These are phyloP conservation scores for Babesia ovata DNA, from an alignment of 169 alveolate genomes.

Conservation along the genomic window DNA sequence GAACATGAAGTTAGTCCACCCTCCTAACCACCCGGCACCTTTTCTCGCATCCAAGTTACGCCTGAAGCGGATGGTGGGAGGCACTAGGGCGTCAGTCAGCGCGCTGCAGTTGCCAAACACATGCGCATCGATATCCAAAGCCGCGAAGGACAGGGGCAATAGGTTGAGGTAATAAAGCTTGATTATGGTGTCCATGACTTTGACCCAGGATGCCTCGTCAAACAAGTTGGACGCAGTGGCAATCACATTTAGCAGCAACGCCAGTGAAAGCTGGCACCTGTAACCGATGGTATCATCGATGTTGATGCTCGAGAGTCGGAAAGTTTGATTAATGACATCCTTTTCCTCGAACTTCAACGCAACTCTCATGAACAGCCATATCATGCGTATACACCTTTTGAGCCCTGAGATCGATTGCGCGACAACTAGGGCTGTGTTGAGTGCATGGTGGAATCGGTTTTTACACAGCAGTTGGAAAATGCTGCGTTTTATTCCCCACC, in stretches of 20 bases:
- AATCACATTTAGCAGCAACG: slow-evolving; percentile 44
- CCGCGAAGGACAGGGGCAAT: slow-evolving; percentile 62
- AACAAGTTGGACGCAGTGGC: slow-evolving; percentile 59
- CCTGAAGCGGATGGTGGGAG: slow-evolving; percentile 60
- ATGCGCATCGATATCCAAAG: slow-evolving; percentile 56
- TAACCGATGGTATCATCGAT: slow-evolving; percentile 52
- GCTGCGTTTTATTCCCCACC: slow-evolving; percentile 13
- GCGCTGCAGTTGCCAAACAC: slow-evolving; percentile 28
- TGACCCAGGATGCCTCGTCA: slow-evolving; percentile 56
- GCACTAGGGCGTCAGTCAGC: slow-evolving; percentile 29
- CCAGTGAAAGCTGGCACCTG: slow-evolving; percentile 62
- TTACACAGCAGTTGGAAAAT: slow-evolving; percentile 34
- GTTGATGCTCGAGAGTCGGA: slow-evolving; percentile 46
- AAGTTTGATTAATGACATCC: slow-evolving; percentile 37
- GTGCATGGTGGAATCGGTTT: slow-evolving; percentile 22
- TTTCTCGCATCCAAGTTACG: slow-evolving; percentile 38
- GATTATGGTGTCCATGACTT: slow-evolving; percentile 50
- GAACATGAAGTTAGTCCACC: slow-evolving; percentile 63
- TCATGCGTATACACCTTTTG: slow-evolving; percentile 43
- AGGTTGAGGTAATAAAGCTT: slow-evolving; percentile 63
- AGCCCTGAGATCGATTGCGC: slow-evolving; percentile 17
- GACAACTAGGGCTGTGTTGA: slow-evolving; percentile 15
- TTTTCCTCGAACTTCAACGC: slow-evolving; percentile 23
- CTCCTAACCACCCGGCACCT: slow-evolving; percentile 58
- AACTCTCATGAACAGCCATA: slow-evolving; percentile 52